Conservation (phyloP, 1,284 basidiomycete genomes). For the Microbotryomycetes sp. region DNA sequence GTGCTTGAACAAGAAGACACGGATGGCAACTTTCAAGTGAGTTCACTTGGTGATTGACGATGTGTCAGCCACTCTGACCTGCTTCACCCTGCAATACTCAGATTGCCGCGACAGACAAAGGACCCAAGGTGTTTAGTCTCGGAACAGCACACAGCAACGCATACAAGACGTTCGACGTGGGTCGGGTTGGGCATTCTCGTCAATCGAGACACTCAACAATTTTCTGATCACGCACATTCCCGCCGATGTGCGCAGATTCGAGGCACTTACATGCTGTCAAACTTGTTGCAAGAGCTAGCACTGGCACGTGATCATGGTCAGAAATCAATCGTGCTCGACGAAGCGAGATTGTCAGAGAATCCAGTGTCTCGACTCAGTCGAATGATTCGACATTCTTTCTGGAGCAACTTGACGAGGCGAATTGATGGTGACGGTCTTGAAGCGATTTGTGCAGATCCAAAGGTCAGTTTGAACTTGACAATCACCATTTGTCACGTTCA, state of each 20-base stretch:
- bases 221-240: conserved; percentile 5
- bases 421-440: conserved; percentile 97
- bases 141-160: conserved; percentile 97
- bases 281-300: conserved; percentile 95
- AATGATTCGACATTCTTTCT: conserved; percentile 98
- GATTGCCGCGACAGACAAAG: conserved; percentile 93
- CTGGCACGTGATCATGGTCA: conserved; percentile 91
- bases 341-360: conserved; percentile 90
- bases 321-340: conserved; percentile 95
- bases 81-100: too few species aligned
- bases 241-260: conserved; percentile 49
- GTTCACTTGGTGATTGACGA: conserved; percentile 11
- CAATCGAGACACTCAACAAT: not conserved
- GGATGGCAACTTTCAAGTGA: conserved; percentile 73
- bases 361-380: conserved; percentile 92
- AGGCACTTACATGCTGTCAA: conserved; percentile 98
- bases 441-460: conserved; percentile 93
- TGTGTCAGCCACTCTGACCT: too few species aligned
- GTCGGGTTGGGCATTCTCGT: conserved; percentile 40
- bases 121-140: conserved; percentile 90
- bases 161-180: conserved; percentile 90
- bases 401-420: conserved; percentile 91
- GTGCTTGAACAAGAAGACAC: conserved; percentile 98
- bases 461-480: conserved; percentile 54
- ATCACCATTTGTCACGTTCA: too few species aligned